Evolutionary conservation across 495 filamentous ascomycete genomes (phyloP).

Genomic region (Aspergillus haitiensis): DNA sequence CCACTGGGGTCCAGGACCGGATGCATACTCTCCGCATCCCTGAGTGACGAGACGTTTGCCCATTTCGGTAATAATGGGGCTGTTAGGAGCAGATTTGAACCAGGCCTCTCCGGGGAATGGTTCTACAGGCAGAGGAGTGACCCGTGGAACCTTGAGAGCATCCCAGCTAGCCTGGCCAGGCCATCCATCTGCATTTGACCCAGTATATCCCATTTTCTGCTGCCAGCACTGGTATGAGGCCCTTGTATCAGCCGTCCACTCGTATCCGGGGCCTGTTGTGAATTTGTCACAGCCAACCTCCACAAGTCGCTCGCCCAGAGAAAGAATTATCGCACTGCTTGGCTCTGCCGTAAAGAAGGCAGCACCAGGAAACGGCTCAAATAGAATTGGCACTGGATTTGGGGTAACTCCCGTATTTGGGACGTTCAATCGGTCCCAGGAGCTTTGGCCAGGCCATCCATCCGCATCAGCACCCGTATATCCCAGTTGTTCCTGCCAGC

Average conservation of each 20-base stretch:
- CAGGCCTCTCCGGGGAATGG: conserved; percentile 8
- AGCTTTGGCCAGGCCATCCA: conserved; percentile 3
- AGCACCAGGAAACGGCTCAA: conserved; percentile 9
- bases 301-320: conserved; percentile 9
- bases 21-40: background rate
- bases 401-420: background rate
- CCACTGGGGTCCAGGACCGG: conserved; percentile 7
- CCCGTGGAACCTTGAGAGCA: conserved; percentile 6
- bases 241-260: conserved; percentile 10
- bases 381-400: background rate
- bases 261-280: background rate
- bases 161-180: conserved; percentile 14
- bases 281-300: conserved; percentile 13
- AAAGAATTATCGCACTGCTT: background rate
- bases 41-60: conserved; percentile 1
- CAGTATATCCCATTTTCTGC: conserved; percentile 12
- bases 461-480: conserved; percentile 9
- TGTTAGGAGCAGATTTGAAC: conserved; percentile 5
- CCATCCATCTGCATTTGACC: conserved; percentile 15
- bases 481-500: conserved; percentile 7
- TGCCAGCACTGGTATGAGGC: conserved; percentile 12
- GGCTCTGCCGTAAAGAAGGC: conserved; percentile 4
- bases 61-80: conserved; percentile 4
- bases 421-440: conserved; percentile 5
- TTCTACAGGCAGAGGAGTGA: background rate